phyloP scores from a whole-genome alignment of 768 basidiomycete species.

The Lactarius hengduanensis region DNA sequence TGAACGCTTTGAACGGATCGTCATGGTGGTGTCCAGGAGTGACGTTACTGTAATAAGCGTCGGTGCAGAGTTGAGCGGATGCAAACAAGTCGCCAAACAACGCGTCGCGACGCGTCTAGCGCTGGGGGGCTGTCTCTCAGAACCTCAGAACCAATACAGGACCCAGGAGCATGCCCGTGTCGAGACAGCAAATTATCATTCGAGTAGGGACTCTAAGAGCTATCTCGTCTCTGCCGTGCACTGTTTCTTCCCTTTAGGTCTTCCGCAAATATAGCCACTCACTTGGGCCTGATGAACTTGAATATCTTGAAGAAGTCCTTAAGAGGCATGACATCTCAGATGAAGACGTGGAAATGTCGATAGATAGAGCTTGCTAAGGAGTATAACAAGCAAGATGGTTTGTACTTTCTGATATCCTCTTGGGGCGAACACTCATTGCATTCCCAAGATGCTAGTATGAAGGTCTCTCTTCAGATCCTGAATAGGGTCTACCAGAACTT shows the following conservation, averaged over 20 bases:
- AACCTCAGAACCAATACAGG: not conserved
- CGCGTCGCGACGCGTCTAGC: constrained; percentile 25
- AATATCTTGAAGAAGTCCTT: constrained; percentile 69
- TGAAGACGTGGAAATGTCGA: constrained; percentile 66
- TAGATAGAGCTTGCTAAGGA: constrained; percentile 84
- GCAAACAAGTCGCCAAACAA: constrained; percentile 16
- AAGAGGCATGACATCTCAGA: constrained; percentile 68
- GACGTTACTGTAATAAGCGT: too few relatives aligned
- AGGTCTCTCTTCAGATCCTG: constrained; percentile 67
- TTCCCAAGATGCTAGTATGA: constrained; percentile 71
- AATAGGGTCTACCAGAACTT: constrained; percentile 72
- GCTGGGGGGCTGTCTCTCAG: not conserved
- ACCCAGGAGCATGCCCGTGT: constrained; percentile 21
- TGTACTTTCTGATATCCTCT: constrained; percentile 22
- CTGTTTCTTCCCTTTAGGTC: constrained; percentile 45
- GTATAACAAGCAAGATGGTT: constrained; percentile 89
- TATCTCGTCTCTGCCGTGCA: not conserved
- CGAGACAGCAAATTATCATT: constrained; percentile 27
- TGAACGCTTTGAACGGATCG: too few relatives aligned
- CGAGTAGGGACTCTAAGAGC: constrained; percentile 18
- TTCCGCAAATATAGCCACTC: constrained; percentile 89
- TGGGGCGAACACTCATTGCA: constrained; percentile 1
- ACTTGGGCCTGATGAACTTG: constrained; percentile 73
- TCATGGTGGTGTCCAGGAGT: too few relatives aligned
- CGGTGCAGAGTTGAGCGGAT: too few relatives aligned